Conservation (phyloP, 257 asterid species). For the Primulina eburnea region DNA sequence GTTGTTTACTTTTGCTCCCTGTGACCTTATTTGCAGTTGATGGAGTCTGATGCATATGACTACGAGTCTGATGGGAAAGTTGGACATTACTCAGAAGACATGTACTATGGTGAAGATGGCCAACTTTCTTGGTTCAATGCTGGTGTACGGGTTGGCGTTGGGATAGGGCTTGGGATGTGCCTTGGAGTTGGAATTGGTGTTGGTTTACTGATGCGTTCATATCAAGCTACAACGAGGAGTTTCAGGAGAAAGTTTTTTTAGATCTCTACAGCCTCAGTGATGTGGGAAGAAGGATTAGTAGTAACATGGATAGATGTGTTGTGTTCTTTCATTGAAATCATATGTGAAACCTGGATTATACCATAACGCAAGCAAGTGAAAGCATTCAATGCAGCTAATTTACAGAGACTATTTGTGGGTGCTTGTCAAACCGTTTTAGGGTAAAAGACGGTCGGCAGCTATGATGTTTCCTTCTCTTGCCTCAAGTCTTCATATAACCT, state of each 20-base stretch:
- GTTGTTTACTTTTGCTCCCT: neutral
- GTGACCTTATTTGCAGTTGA: constrained; percentile 33
- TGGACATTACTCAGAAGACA: constrained; percentile 47
- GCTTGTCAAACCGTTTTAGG: constrained; percentile 12
- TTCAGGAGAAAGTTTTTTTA: constrained; percentile 54
- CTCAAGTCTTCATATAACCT: neutral
- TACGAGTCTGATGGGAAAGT: constrained; percentile 44
- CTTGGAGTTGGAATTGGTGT: constrained; percentile 60
- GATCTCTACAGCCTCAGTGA: constrained; percentile 16
- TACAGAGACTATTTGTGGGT: neutral
- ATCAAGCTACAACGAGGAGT: constrained; percentile 48
- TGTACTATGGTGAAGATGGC: constrained; percentile 56
- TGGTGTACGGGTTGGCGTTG: constrained; percentile 63
- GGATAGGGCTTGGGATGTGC: constrained; percentile 64
- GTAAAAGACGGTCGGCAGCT: constrained; percentile 12
- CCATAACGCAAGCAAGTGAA: constrained; percentile 25
- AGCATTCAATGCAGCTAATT: constrained; percentile 14
- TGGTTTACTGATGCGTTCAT: constrained; percentile 51
- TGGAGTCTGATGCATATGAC: constrained; percentile 37
- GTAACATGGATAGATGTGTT: constrained; percentile 19
- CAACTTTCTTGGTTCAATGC: constrained; percentile 59
- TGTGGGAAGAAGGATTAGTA: constrained; percentile 8
- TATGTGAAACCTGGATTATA: constrained; percentile 14
- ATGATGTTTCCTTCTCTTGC: constrained; percentile 22
- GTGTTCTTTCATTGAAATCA: constrained; percentile 16